Evolutionary conservation across 345 rosid genomes (phyloP), one percentile per base, ranked within the genome.

Genomic region (Lagerstroemia speciosa): DNA sequence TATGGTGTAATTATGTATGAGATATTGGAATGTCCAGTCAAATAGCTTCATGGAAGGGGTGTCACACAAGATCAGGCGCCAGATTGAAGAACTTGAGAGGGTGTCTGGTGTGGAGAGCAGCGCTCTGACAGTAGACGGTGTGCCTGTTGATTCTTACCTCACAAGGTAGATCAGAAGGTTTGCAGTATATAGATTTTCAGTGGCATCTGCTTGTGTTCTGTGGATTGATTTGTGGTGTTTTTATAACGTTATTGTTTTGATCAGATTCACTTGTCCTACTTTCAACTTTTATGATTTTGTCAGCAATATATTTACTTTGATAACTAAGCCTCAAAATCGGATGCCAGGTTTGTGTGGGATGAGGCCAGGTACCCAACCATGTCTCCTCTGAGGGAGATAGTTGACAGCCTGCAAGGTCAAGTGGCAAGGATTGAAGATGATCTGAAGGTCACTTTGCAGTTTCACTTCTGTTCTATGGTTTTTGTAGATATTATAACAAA

Each of bases 401-500:
- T 95, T 43, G 94, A 84, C 70, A 74, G 80, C 72, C 90, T 95
- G 77, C 99, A 92, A 67, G 69, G 81, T 74, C 96, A 84, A 78
- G 96, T 90, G 55, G 84, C 87, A 29, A 95, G 86, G 86, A 89
- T 92, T 71, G 99, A 95, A 79, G 99, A 95, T 89, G 98, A 95
- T 85, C 97, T 95, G 79, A 95, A 95, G 99, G 99, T 92, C 78
- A 65, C 8, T 67, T 9, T 62, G 30, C 46, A 30, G 17, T 69
- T 73, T 53, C 16, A 5, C 46, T 61, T 36, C 45, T 60, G 45
- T 32, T 74, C 37, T 3, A 3, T 19, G 26, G 0, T 66, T 22
- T 31, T 9, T 64, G 40, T 48, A 8, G 31, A 58, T 58, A 10
- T 12, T 27, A 16, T 19, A 58, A 58, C 22, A 32, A 53, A n/a